Conservation (phyloP, 768 basidiomycete genomes). For the Ephemerocybe angulata region DNA sequence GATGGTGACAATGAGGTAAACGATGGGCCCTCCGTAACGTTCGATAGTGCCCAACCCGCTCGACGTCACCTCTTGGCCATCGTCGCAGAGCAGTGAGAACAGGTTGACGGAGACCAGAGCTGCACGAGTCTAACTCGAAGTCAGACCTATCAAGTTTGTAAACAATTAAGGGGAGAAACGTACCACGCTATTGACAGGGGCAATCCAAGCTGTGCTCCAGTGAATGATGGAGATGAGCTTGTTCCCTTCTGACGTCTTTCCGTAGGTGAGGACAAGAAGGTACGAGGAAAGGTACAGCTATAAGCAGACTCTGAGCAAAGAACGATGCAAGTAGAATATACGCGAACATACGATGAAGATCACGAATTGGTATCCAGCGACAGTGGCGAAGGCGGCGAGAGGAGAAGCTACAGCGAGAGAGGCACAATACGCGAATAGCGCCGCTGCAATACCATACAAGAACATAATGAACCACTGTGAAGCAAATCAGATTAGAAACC, state of each 20-base stretch:
- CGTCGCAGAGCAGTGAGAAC: constrained; percentile 70
- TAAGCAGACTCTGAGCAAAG: neutral
- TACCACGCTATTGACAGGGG: constrained; percentile 69
- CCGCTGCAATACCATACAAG: constrained; percentile 64
- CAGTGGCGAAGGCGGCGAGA: constrained; percentile 67
- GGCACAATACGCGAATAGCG: constrained; percentile 65
- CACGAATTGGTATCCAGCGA: constrained; percentile 70
- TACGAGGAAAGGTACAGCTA: constrained; percentile 67
- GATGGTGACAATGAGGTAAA: constrained; percentile 63
- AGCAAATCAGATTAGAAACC: neutral
- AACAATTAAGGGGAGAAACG: constrained; percentile 23
- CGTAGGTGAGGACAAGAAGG: constrained; percentile 71
- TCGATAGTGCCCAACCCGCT: constrained; percentile 50
- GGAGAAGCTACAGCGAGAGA: constrained; percentile 61
- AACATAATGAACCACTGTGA: constrained; percentile 67
- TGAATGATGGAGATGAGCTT: constrained; percentile 61
- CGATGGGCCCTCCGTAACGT: constrained; percentile 70
- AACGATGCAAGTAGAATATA: neutral
- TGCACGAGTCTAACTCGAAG: constrained; percentile 54
- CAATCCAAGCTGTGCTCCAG: constrained; percentile 63
- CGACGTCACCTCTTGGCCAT: constrained; percentile 41
- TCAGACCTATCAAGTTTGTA: neutral
- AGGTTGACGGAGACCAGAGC: constrained; percentile 74
- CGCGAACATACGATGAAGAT: constrained; percentile 58
- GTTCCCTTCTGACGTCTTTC: constrained; percentile 51